Evolutionary conservation across 805 yeast species (phyloP).

Genomic region (Suhomyces vadensis): DNA sequence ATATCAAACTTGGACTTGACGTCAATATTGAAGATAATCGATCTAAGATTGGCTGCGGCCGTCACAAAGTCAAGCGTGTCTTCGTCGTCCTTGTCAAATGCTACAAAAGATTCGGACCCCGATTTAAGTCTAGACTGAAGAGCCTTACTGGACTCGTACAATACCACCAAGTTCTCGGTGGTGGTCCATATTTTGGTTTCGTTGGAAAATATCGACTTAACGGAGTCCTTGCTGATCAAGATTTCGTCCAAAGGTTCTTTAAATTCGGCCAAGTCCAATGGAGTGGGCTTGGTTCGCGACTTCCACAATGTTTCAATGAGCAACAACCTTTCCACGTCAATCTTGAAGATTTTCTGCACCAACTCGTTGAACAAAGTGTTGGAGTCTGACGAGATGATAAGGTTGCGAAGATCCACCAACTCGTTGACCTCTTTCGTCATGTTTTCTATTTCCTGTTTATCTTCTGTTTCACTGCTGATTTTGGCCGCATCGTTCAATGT

Average conservation of each 20-base stretch:
- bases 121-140: conserved; percentile 50
- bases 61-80: conserved; percentile 88
- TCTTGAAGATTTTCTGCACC: conserved; percentile 58
- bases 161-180: conserved; percentile 61
- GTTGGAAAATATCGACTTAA: conserved; percentile 15
- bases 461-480: conserved; percentile 54
- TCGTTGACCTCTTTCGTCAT: conserved; percentile 70
- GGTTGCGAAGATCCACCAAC: conserved; percentile 39
- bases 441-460: conserved; percentile 62
- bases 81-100: conserved; percentile 93
- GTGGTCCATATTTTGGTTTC: conserved; percentile 60
- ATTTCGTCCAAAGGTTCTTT: conserved; percentile 12
- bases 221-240: conserved; percentile 18
- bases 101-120: conserved; percentile 41
- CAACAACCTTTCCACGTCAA: conserved; percentile 77
- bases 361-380: conserved; percentile 44
- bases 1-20: conserved; percentile 77
- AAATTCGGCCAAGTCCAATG: conserved; percentile 44
- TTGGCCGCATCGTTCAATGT: conserved; percentile 15
- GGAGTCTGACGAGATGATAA: conserved; percentile 14
- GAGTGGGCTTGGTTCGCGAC: conserved; percentile 64
- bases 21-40: conserved; percentile 68
- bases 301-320: conserved; percentile 78
- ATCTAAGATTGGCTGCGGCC: conserved; percentile 79
- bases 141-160: conserved; percentile 47